These are phyloP conservation scores for Pythium myriotylum DNA, from an alignment of 352 stramenopile genomes.

Conservation along the genomic window DNA sequence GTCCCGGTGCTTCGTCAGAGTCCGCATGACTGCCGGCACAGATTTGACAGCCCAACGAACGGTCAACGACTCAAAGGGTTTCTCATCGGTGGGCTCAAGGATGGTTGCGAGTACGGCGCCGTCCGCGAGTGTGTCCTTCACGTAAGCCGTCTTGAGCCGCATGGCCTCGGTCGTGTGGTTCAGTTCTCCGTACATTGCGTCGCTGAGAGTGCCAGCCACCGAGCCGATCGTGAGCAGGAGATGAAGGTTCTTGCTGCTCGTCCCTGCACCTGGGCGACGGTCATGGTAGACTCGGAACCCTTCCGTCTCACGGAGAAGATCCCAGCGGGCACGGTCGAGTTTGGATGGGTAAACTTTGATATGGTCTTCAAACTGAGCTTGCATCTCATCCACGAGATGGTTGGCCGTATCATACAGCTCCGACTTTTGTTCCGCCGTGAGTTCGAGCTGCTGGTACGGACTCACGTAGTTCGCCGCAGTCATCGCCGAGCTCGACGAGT, in stretches of 20 bases:
- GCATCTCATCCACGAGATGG: slow-evolving; percentile 42
- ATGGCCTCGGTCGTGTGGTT: slow-evolving; percentile 36
- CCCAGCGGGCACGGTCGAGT: too few relatives aligned
- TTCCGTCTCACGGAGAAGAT: too few relatives aligned
- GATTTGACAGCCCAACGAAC: slow-evolving; percentile 58
- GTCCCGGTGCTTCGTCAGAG: slow-evolving; percentile 44
- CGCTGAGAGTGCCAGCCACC: slow-evolving; percentile 44
- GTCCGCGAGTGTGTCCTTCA: too few relatives aligned
- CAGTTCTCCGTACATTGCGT: slow-evolving; percentile 53
- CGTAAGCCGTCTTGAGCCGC: slow-evolving; percentile 40
- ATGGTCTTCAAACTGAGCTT: too few relatives aligned
- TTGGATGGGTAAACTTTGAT: too few relatives aligned
- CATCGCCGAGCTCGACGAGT: too few relatives aligned
- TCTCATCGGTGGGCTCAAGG: slow-evolving; percentile 27
- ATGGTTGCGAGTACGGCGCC: slow-evolving; percentile 35
- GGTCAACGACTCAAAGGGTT: slow-evolving; percentile 51
- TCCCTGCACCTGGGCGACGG: too few relatives aligned
- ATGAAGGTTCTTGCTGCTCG: not conserved
- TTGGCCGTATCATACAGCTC: slow-evolving; percentile 40
- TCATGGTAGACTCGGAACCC: too few relatives aligned
- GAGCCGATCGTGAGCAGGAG: slow-evolving; percentile 29
- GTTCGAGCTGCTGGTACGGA: not conserved
- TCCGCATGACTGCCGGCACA: slow-evolving; percentile 39
- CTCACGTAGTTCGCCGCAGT: slow-evolving; percentile 3
- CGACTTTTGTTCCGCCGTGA: not conserved